Evolutionary conservation across 2,329 filamentous ascomycete species (phyloP).

Genomic region (Aspergillus sp.): DNA sequence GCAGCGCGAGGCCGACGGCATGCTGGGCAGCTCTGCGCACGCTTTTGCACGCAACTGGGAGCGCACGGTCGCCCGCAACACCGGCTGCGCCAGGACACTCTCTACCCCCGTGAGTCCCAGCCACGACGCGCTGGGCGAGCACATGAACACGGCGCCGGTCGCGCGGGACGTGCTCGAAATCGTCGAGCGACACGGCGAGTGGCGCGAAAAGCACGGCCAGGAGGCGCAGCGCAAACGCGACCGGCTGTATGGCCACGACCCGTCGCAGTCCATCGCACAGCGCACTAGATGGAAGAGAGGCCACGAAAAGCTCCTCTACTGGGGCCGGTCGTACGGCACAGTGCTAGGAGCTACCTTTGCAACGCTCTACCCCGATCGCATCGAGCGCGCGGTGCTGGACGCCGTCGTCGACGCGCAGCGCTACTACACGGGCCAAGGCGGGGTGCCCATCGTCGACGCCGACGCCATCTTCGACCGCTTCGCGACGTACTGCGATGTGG

Average conservation of each 20-base stretch:
- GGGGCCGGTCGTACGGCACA: conserved; percentile 47
- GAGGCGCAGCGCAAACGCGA: conserved; percentile 19
- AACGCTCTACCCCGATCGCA: conserved; percentile 42
- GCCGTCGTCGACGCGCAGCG: conserved; percentile 36
- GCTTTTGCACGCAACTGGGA: conserved; percentile 34
- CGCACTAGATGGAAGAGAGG: conserved; percentile 29
- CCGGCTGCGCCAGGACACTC: conserved; percentile 27
- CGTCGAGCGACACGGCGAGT: conserved; percentile 38
- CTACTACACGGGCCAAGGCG: conserved; percentile 29
- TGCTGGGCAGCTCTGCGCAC: conserved; percentile 30
- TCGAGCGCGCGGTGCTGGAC: conserved; percentile 32
- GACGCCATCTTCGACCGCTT: conserved; percentile 37
- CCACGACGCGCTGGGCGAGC: conserved; percentile 27
- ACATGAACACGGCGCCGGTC: conserved; percentile 33
- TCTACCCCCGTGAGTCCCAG: conserved; percentile 13
- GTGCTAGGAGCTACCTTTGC: conserved; percentile 48
- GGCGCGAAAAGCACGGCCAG: conserved; percentile 33
- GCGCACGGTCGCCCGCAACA: conserved; percentile 29
- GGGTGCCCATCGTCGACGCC: conserved; percentile 28
- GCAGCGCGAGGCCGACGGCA: conserved; percentile 33
- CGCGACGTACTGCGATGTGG: conserved; percentile 28
- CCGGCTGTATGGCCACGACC: conserved; percentile 16
- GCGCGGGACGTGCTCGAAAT: conserved; percentile 37
- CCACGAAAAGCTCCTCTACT: conserved; percentile 36
- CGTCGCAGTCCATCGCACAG: conserved; percentile 15